Base-by-base conservation (phyloP, 495 filamentous ascomycete species). In the Trypethelium eluteriae region DNA sequence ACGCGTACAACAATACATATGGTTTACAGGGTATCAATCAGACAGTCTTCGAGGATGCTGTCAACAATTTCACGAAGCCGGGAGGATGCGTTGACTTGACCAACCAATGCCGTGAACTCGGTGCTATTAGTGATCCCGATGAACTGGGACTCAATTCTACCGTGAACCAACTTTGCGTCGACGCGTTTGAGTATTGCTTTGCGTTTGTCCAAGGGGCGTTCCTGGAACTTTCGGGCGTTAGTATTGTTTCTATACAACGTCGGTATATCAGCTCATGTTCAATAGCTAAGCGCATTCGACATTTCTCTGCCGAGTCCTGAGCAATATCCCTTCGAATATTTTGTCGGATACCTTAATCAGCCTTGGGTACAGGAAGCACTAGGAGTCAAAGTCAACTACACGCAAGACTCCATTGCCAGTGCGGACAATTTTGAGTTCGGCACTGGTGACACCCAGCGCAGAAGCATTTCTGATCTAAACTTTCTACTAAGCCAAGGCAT, bases 71-170 rank as follows among this genome's bases (percentile, higher is more conserved):
- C 63, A 78, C 80, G 59, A 68, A 73, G 12, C 68, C 74, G 12
- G 77, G 75, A 44, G 85, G 85, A 25, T 88, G 85, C 69, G 72
- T 74, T 32, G 81, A 84, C 65, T 74, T 79, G 57, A 82, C 85
- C 64, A 72, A 78, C 46, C 44, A 79, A 59, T 87, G 85, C 71
- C 78, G 83, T 7, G 68, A 74, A 11, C 76, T 76, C 38, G 80
- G 74, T 14, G 68, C 70, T 11, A 65, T 67, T 34, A 72, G 76
- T 39, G 84, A 86, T 68, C 79, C 81, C 0, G 66, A 74, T 4
- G 75, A 82, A 56, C 70, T 72, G 32, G 82, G 80, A 34, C 70
- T 78, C 69, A 76, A 82, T 38, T 34, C 71, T 3, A 67, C 68
- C 35, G 82, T 86, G 38, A 84, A 85, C 71, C 63, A 69, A 38